A percentile compares a stretch with the other conserved stretches of the same genome.
These are phyloP conservation scores for Gracilaria domingensis DNA, from an alignment of 23 red algal genomes.

Conservation along the genomic window DNA sequence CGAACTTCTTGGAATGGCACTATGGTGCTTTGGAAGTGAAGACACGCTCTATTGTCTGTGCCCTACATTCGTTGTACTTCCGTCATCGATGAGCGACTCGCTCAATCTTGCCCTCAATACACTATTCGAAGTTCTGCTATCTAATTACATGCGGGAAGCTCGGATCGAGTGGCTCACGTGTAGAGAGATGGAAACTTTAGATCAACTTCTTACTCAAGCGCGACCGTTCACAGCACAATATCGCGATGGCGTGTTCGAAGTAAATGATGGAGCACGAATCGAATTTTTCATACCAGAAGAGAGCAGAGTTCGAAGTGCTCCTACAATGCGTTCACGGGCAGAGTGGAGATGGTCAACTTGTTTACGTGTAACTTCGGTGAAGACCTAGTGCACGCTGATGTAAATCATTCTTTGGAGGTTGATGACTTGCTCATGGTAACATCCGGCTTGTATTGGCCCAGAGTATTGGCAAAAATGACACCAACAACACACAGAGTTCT, in stretches of 20 bases:
- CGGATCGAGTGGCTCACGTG: no score
- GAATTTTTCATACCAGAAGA: background rate
- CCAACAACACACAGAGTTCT: background rate
- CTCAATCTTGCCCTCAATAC: no score
- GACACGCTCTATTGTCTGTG: no score
- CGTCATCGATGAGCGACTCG: no score
- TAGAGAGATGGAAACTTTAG: background rate
- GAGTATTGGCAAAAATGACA: background rate
- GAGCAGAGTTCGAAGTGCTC: constrained; percentile 14
- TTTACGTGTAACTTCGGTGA: constrained; percentile 29
- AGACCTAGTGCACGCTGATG: background rate
- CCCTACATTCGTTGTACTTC: no score
- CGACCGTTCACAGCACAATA: background rate
- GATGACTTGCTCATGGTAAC: background rate
- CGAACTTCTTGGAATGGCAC: no score
- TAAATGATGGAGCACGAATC: background rate
- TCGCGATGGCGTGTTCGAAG: constrained; percentile 9
- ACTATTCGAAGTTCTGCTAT: no score
- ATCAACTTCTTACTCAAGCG: background rate
- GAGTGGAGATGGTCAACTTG: constrained; percentile 36
- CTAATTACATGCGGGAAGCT: no score
- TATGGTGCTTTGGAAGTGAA: no score
- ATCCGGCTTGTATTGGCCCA: constrained; percentile 11
- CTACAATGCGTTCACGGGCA: constrained; percentile 11
- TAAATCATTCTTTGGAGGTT: background rate